Conservation (phyloP, 129 eudicot species). For the Flaveria ramosissima region DNA sequence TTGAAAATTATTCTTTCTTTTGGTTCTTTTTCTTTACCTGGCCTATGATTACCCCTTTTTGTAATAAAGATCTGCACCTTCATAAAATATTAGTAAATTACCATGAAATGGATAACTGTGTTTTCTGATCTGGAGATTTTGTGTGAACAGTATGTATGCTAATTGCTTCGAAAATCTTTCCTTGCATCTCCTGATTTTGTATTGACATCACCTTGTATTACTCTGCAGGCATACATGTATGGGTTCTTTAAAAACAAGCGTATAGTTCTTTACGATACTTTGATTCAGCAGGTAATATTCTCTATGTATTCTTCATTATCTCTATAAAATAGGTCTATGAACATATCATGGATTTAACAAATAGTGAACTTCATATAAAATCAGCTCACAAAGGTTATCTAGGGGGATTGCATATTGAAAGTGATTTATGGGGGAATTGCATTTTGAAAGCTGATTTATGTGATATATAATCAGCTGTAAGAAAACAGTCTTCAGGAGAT, state of each 20-base stretch:
- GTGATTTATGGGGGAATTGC: background rate
- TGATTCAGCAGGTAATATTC: conserved; percentile 82
- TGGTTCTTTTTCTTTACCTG: background rate
- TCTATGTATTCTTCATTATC: background rate
- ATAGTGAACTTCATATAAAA: background rate
- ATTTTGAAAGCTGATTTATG: background rate
- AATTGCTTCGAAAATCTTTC: background rate
- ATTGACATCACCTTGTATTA: conserved; percentile 17
- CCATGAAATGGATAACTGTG: background rate
- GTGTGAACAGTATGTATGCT: conserved; percentile 1
- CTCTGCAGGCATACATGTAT: conserved; percentile 97
- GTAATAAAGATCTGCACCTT: background rate
- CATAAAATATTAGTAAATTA: background rate
- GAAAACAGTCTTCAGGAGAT: background rate
- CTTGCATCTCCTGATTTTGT: conserved; percentile 16
- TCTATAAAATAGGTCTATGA: background rate
- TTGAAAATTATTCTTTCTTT: background rate
- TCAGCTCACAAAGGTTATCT: background rate
- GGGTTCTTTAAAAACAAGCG: conserved; percentile 97
- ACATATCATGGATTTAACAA: conserved; percentile 9
- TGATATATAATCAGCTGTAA: conserved; percentile 5
- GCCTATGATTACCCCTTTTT: background rate
- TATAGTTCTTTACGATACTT: conserved; percentile 95
- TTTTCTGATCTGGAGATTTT: conserved; percentile 3
- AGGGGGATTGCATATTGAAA: background rate